Evolutionary conservation across 768 basidiomycete species (phyloP), one percentile per base, ranked within the genome.

Genomic region (Tylopilus intermedius): DNA sequence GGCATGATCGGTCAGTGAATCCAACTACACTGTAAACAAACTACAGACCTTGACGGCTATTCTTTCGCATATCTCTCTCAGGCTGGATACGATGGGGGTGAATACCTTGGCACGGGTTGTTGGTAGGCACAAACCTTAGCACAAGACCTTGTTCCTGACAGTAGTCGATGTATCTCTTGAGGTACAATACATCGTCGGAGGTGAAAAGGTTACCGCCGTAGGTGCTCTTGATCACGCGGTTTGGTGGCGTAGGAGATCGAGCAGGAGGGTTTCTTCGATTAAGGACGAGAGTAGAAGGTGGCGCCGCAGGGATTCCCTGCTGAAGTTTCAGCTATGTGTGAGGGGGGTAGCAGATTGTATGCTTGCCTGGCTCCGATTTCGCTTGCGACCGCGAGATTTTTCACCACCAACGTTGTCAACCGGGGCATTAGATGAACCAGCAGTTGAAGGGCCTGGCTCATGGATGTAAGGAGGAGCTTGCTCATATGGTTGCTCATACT

Each of bases 151-250:
- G 86, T 51, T 91, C 88, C 62, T 90, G 89, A 62, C 90, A 93
- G 61, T 90, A 93, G 59, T 91, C 88, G 43, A 93, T 93, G 64
- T 93, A 93, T 64, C 83, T 86, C 63, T 90, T 90, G 55, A 93
- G 76, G 66, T 92, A 93, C 33, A 80, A 51, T 39, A 93, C 81
- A 63, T 93, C 90, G 45, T 92, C 90, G 2, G 84, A 77, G 0
- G 90, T 93, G 62, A 93, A 93, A 37, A 91, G 66, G 63, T 93
- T 92, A 13, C 90, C 90, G 41, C 90, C 90, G 61, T 91, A 92
- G 0, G 90, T 91, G 61, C 90, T 92, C 70, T 90, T 91, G 64
- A 93, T 83, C 21, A 91, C 84, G 14, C 89, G 81, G 5, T 79
- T 81, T 18, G 90, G 90, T 11, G 90, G 90, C 0, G 88, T 89